Conservation (phyloP, 2,329 filamentous ascomycete species). For the Thelonectria blattea region DNA sequence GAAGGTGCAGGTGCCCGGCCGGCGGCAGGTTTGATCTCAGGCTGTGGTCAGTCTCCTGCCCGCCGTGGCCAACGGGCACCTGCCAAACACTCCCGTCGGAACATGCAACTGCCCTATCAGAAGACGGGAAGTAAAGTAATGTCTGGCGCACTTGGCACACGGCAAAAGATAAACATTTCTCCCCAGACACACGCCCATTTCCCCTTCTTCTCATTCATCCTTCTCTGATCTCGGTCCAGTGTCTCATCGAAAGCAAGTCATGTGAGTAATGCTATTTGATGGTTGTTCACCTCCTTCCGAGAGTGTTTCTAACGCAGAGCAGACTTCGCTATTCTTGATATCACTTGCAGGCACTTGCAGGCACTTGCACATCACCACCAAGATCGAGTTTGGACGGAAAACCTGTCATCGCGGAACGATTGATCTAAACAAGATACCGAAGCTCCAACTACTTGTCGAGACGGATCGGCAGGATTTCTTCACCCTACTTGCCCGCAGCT, state of each 20-base stretch:
- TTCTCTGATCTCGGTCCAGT: not conserved
- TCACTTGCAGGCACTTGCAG: no score
- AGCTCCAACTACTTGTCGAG: no score
- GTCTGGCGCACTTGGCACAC: not conserved
- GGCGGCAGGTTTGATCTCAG: not conserved
- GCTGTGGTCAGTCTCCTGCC: conserved; percentile 1
- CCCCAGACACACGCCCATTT: not conserved
- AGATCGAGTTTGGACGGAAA: no score
- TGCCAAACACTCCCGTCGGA: conserved; percentile 8
- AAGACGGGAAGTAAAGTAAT: not conserved
- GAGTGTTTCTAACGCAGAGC: no score
- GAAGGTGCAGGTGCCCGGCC: not conserved
- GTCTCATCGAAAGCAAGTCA: not conserved
- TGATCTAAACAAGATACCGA: no score
- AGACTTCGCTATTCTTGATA: no score
- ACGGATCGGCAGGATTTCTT: no score
- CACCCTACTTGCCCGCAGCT: no score
- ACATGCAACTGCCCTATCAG: not conserved
- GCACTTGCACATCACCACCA: no score
- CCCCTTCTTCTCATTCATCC: not conserved
- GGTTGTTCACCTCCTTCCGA: no score
- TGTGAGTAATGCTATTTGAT: no score
- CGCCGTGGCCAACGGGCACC: not conserved
- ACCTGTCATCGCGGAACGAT: no score
- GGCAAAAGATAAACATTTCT: not conserved